A percentile compares a stretch with the other conserved stretches of the same genome.
Evolutionary conservation across 768 basidiomycete species (phyloP).

Genomic region (Lactarius vividus): DNA sequence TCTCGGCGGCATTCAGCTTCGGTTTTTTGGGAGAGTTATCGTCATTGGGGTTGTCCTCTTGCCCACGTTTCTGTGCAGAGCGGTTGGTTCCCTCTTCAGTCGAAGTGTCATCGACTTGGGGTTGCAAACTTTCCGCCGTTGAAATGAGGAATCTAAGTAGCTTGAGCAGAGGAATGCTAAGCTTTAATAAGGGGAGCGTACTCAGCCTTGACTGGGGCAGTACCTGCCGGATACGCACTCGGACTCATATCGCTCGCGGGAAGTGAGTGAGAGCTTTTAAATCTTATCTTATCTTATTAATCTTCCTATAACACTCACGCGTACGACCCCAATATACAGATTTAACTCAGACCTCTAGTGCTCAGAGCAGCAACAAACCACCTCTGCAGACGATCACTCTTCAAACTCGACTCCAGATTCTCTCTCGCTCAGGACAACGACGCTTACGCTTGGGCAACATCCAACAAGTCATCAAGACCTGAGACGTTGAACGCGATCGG

Average conservation of each 20-base stretch:
- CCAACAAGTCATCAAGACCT: too few relatives aligned
- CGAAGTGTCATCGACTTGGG: slow-evolving; percentile 52
- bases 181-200: slow-evolving; percentile 31
- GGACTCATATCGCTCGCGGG: background rate
- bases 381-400: too few relatives aligned
- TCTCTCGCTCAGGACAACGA: too few relatives aligned
- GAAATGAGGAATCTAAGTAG: slow-evolving; percentile 42
- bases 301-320: too few relatives aligned
- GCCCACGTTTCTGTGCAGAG: slow-evolving; percentile 28
- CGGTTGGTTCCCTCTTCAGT: slow-evolving; percentile 58
- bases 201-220: slow-evolving; percentile 55
- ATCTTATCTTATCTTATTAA: too few relatives aligned
- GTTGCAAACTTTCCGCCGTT: slow-evolving; percentile 20
- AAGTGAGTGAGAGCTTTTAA: too few relatives aligned
- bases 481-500: too few relatives aligned
- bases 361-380: too few relatives aligned
- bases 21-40: slow-evolving; percentile 32
- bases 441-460: too few relatives aligned
- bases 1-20: slow-evolving; percentile 36
- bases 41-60: slow-evolving; percentile 27
- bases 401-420: too few relatives aligned
- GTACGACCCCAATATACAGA: too few relatives aligned
- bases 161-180: background rate
- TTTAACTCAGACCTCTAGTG: too few relatives aligned
- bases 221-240: slow-evolving; percentile 39